Percentiles rank a stretch among this genome's conserved stretches.
Conservation (phyloP, 2,329 filamentous ascomycete genomes). For the Dactylonectria macrodidyma region DNA sequence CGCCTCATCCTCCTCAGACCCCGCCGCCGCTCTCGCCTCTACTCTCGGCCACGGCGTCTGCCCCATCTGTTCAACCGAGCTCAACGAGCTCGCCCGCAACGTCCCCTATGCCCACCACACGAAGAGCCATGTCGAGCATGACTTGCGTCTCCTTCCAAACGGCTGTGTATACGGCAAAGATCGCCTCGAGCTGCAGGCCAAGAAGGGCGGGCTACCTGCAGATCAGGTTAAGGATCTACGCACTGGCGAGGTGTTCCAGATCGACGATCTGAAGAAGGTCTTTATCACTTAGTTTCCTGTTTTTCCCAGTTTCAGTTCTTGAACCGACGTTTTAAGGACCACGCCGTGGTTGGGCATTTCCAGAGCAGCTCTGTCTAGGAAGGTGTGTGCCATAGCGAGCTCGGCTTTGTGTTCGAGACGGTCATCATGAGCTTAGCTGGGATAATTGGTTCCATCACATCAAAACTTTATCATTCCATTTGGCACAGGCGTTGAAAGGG, state of each 20-base stretch:
- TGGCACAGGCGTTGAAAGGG: slow-evolving; percentile 15
- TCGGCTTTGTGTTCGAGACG: neutral
- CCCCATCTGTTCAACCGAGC: slow-evolving; percentile 94
- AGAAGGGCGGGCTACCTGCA: slow-evolving; percentile 79
- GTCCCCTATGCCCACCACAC: slow-evolving; percentile 97
- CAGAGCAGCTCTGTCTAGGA: too few relatives aligned
- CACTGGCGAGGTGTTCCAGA: slow-evolving; percentile 77
- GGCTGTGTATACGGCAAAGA: slow-evolving; percentile 86
- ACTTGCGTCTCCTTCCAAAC: slow-evolving; percentile 90
- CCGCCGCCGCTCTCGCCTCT: slow-evolving; percentile 42
- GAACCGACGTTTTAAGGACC: neutral
- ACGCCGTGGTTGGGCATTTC: too few relatives aligned
- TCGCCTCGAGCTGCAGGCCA: slow-evolving; percentile 81
- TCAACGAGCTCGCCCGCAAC: slow-evolving; percentile 89
- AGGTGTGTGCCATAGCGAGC: neutral
- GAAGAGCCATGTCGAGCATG: slow-evolving; percentile 91
- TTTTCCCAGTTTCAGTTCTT: neutral
- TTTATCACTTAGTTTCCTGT: slow-evolving; percentile 80
- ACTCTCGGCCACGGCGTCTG: slow-evolving; percentile 83
- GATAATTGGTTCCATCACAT: neutral
- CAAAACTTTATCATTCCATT: neutral
- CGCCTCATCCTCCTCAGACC: slow-evolving; percentile 67
- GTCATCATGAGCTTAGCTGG: neutral
- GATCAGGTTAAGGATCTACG: slow-evolving; percentile 84
- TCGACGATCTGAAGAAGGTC: slow-evolving; percentile 83